phyloP scores from a whole-genome alignment of 2,329 filamentous ascomycete genomes.

The Alternaria arbusti region DNA sequence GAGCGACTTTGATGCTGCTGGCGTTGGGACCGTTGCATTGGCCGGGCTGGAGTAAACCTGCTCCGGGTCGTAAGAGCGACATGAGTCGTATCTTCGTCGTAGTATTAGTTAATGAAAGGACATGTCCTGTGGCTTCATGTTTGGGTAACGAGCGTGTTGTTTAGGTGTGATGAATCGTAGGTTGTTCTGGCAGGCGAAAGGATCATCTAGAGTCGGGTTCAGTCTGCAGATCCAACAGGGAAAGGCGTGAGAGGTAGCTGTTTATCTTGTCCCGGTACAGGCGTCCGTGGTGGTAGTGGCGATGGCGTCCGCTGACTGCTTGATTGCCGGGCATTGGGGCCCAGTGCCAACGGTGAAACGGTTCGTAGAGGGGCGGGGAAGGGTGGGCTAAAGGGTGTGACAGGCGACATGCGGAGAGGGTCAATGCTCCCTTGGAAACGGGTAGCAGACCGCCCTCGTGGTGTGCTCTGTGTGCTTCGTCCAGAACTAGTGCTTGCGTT shows the following conservation, averaged over 20 bases:
- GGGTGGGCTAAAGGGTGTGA: conserved; percentile 19
- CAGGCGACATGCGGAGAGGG: conserved; percentile 28
- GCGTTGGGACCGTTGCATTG: background rate
- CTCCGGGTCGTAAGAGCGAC: background rate
- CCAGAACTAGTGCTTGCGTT: conserved; percentile 14
- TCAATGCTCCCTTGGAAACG: conserved; percentile 19
- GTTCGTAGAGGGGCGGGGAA: conserved; percentile 18
- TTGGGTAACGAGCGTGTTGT: background rate
- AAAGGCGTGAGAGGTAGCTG: conserved; percentile 43
- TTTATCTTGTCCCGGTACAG: conserved; percentile 25
- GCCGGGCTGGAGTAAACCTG: background rate
- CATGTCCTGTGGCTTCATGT: background rate
- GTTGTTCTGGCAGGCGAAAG: too few relatives aligned
- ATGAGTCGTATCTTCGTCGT: background rate
- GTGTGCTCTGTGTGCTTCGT: conserved; percentile 4
- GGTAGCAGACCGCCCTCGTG: background rate
- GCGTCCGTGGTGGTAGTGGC: conserved; percentile 6
- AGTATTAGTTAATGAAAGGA: background rate
- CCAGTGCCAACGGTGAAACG: conserved; percentile 15
- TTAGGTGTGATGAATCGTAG: background rate
- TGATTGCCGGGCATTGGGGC: conserved; percentile 10
- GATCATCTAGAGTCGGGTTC: background rate
- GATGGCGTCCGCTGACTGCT: conserved; percentile 12
- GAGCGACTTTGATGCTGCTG: background rate
- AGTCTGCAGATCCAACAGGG: conserved; percentile 18